Evolutionary conservation across 768 basidiomycete species (phyloP), one percentile per base, ranked within the genome.

Genomic region (Tricholoma sp.): DNA sequence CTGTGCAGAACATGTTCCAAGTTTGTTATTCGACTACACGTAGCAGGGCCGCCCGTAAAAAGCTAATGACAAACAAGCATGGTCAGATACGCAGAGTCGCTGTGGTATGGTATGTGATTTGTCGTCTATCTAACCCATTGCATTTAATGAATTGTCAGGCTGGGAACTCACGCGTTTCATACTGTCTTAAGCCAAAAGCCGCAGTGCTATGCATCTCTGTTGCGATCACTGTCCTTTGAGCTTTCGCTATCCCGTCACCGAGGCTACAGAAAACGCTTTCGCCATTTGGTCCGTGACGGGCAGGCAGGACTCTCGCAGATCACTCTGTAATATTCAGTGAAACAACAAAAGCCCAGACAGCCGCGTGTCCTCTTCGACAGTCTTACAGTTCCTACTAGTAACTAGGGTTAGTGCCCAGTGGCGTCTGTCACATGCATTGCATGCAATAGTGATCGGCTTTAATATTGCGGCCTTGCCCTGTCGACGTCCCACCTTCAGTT

Each of bases 91-190:
- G 79, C 55, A 84, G 81, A 65, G 59, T 65, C 3, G 71, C 79
- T 27, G 79, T 88, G 18, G 62, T 77, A 32, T 94, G 91, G 91
- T 91, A 62, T 63, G 80, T 51, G 29, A 8, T 37, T 7, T 21
- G 24, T 29, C 39, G 31, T 41, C 46, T 22, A 52, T 32, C 8
- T 11, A 18, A 43, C 46, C 18, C 47, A 32, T 37, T 55, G 55
- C 57, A 27, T 18, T 29, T 57, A 55, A 54, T 57, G 54, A 57
- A 45, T 24, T 56, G 1, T 19, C 52, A 95, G 93, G 91, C 79
- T 95, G 21, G 90, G 91, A 41, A 79, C 78, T 47, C 85, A 87
- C 59, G 94, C 94, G 2, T 94, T 95, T 69, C 77, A 83, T 64
- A 72, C 79, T 9, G 78, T 92, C 52, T 68, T 94, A 4, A 76